These are phyloP conservation scores for Sarocladium brachiariae DNA, from an alignment of 2,329 filamentous ascomycete species.

Conservation along the genomic window DNA sequence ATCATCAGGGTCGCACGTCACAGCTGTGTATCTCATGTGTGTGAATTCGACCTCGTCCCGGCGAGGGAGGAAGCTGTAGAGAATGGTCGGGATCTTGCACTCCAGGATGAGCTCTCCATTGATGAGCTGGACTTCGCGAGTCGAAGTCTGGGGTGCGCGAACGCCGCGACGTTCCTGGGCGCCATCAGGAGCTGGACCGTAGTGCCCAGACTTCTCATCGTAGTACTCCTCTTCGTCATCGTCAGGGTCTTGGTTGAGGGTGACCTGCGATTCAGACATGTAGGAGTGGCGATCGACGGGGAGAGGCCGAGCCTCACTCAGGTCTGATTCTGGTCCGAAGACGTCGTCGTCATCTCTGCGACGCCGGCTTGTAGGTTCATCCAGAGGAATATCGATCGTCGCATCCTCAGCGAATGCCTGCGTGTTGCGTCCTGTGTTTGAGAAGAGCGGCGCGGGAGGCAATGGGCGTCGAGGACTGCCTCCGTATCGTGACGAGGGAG, in stretches of 20 bases:
- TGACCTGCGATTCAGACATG: conserved; percentile 44
- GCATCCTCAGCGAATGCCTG: conserved; percentile 57
- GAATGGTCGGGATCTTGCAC: conserved; percentile 97
- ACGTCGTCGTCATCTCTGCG: conserved; percentile 55
- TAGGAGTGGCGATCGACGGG: conserved; percentile 38
- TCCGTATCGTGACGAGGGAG: conserved; percentile 81
- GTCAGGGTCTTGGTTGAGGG: conserved; percentile 41
- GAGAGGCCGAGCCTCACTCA: conserved; percentile 45
- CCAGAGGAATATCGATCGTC: conserved; percentile 65
- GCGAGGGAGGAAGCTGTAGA: conserved; percentile 92
- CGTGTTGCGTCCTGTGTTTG: conserved; percentile 41
- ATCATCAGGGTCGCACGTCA: conserved; percentile 96
- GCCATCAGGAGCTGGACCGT: conserved; percentile 79
- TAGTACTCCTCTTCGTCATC: conserved; percentile 20
- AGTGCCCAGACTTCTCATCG: conserved; percentile 50
- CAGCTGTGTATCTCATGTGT: conserved; percentile 96
- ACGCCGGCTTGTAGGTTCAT: conserved; percentile 25
- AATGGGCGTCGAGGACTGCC: conserved; percentile 81
- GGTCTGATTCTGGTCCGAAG: conserved; percentile 58
- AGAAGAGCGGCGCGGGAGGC: conserved; percentile 82
- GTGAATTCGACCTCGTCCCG: conserved; percentile 95
- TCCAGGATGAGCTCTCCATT: conserved; percentile 96
- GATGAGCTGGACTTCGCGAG: conserved; percentile 91
- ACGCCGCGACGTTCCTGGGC: conserved; percentile 84
- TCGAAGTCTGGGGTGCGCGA: conserved; percentile 78